These are phyloP conservation scores for Lasiosphaeria hispida DNA, from an alignment of 495 filamentous ascomycete genomes.

Conservation along the genomic window DNA sequence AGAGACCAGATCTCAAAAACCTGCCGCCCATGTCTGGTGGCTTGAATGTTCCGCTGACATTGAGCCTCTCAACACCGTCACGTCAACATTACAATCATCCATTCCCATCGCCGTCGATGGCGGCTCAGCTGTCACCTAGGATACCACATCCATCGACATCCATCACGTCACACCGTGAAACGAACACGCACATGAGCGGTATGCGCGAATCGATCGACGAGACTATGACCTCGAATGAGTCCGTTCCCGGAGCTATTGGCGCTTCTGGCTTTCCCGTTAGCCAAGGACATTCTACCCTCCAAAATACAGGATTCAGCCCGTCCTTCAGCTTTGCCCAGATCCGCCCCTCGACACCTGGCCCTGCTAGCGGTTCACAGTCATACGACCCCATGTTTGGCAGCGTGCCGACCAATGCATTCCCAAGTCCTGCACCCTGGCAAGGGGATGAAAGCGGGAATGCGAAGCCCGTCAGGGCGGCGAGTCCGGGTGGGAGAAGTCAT, in stretches of 20 bases:
- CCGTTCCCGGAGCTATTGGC: slow-evolving; percentile 4
- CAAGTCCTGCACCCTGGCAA: slow-evolving; percentile 46
- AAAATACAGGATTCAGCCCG: slow-evolving; percentile 23
- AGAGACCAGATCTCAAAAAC: slow-evolving; percentile 33
- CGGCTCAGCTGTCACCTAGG: slow-evolving; percentile 28
- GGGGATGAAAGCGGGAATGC: slow-evolving; percentile 29
- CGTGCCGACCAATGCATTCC: slow-evolving; percentile 43
- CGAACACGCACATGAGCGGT: slow-evolving; percentile 14
- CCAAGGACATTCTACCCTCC: slow-evolving; percentile 9
- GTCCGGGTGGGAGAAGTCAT: slow-evolving; percentile 39
- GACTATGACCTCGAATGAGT: slow-evolving; percentile 5
- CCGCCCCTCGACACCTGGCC: slow-evolving; percentile 18
- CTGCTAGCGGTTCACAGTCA: slow-evolving; percentile 21
- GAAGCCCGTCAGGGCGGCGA: slow-evolving; percentile 27
- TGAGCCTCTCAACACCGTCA: slow-evolving; percentile 29
- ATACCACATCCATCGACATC: slow-evolving; percentile 33
- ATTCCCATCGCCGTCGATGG: slow-evolving; percentile 29
- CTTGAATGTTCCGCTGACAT: slow-evolving; percentile 26
- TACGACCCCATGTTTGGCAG: slow-evolving; percentile 60
- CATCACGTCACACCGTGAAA: slow-evolving; percentile 21
- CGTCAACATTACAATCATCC: slow-evolving; percentile 28
- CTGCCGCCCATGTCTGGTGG: slow-evolving; percentile 23
- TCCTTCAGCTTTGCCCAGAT: slow-evolving; percentile 25
- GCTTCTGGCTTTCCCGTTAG: slow-evolving; percentile 22
- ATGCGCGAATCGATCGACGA: slow-evolving; percentile 27